A percentile compares a stretch with the other conserved stretches of the same genome.
phyloP scores from a whole-genome alignment of 2,329 filamentous ascomycete species.

The Xylaria digitata region DNA sequence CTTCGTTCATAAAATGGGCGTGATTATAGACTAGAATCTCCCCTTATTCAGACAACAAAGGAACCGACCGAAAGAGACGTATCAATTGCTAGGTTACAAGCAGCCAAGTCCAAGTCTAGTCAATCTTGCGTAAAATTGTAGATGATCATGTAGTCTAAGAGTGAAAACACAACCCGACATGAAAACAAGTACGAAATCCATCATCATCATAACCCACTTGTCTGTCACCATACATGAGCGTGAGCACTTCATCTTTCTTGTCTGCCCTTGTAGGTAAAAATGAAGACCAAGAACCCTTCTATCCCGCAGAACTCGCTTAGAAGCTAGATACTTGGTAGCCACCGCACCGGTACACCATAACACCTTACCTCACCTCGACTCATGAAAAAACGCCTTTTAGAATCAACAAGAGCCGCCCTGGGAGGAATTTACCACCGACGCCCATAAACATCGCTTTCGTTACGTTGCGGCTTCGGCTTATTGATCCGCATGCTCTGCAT shows the following conservation, averaged over 20 bases:
- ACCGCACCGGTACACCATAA: conserved; percentile 24
- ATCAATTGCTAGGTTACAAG: no score
- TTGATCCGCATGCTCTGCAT: conserved; percentile 6
- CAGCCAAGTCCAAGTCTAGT: background rate
- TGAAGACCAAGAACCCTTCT: conserved; percentile 6
- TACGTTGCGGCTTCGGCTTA: conserved; percentile 18
- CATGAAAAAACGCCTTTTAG: background rate
- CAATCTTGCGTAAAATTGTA: background rate
- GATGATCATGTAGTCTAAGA: conserved; percentile 1
- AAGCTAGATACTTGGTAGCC: background rate
- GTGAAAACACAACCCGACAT: background rate
- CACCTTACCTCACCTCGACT: conserved; percentile 11
- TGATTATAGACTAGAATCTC: no score
- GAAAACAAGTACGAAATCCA: conserved; percentile 9
- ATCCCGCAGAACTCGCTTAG: background rate
- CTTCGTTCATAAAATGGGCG: no score
- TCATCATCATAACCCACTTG: conserved; percentile 27
- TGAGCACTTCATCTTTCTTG: background rate
- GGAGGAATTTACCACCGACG: conserved; percentile 37
- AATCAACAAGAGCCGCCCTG: background rate
- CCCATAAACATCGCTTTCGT: conserved; percentile 36
- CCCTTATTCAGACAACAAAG: background rate
- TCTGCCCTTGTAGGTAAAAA: background rate
- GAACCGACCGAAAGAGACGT: background rate
- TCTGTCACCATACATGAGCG: conserved; percentile 14